Conservation (phyloP, 2,329 filamentous ascomycete genomes). For the Pseudocercospora fuligena region DNA sequence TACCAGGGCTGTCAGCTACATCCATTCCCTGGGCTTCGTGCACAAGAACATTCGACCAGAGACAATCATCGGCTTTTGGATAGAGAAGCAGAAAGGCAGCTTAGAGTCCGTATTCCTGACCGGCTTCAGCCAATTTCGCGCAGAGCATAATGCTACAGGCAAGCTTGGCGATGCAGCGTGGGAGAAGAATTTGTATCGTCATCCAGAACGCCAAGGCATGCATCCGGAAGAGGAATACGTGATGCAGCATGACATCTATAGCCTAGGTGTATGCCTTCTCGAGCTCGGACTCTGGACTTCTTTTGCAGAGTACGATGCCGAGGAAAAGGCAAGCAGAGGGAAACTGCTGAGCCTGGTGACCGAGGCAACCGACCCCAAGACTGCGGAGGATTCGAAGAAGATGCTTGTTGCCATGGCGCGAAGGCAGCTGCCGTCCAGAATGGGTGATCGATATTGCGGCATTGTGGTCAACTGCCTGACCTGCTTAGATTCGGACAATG, state of each 20-base stretch:
- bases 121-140: constrained; percentile 53
- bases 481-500: constrained; percentile 33
- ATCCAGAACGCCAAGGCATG: constrained; percentile 54
- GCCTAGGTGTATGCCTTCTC: constrained; percentile 59
- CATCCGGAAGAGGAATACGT: constrained; percentile 45
- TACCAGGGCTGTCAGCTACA: constrained; percentile 42
- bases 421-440: constrained; percentile 22
- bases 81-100: constrained; percentile 12
- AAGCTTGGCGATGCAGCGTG: constrained; percentile 45
- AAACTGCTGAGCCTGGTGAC: constrained; percentile 3
- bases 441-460: constrained; percentile 43
- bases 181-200: constrained; percentile 57
- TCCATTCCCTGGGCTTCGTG: constrained; percentile 51
- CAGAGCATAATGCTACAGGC: constrained; percentile 40
- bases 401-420: constrained; percentile 19
- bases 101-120: constrained; percentile 46
- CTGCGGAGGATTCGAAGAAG: constrained; percentile 3
- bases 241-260: constrained; percentile 63
- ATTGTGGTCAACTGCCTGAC: constrained; percentile 43
- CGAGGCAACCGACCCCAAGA: not conserved
- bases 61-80: constrained; percentile 42
- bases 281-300: constrained; percentile 58
- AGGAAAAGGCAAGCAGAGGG: not conserved
- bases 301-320: constrained; percentile 33
- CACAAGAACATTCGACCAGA: constrained; percentile 56